Evolutionary conservation across 1,139 yeast species (phyloP), one percentile per base, ranked within the genome.

Genomic region (Candida frijolesensis): DNA sequence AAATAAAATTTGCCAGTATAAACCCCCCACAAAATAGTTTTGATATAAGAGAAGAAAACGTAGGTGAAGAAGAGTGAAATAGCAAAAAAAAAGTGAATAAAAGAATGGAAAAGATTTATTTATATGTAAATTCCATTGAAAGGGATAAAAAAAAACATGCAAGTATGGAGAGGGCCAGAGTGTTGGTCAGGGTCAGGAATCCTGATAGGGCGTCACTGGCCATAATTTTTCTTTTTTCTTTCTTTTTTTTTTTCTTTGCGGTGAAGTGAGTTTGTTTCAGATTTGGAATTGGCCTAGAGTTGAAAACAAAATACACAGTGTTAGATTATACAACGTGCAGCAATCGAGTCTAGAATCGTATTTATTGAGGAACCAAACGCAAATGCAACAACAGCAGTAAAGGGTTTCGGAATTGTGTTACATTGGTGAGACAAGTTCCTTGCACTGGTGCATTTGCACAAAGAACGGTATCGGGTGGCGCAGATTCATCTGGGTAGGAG

Each of bases 201-300:
- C 40, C 27, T 30, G 11, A 10, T 12, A 10, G 14, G 14, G 14
- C 11, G 8, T 30, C 6, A 30, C 34, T 34, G 15, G 38, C 38
- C n/a, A 34, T n/a, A 12, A 34, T 34, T 14, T 34, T 14, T 38
- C 7, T n/a, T 38, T 38, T 12, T 22, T 22, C 12, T 38, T 19
- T 34, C 37, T 34, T 38, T 38, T 22, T 38, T n/a, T 22, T 22
- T 38, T 15, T 14, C 18, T 38, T 10, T 22, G 27, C 6, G 14
- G 29, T 38, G 42, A 38, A 38, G 10, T 29, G 22, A 38, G 14
- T 38, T 38, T 38, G 42, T 38, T 38, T 38, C 42, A 38, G 42
- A 22, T 19, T 6, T 38, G 42, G 42, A 38, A 38, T 38, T 38
- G 30, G 14, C 3, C 19, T 4, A 14, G 3, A 11, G 29, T 25